phyloP scores from a whole-genome alignment of 2,329 filamentous ascomycete species.

The Sarocladium oryzae region DNA sequence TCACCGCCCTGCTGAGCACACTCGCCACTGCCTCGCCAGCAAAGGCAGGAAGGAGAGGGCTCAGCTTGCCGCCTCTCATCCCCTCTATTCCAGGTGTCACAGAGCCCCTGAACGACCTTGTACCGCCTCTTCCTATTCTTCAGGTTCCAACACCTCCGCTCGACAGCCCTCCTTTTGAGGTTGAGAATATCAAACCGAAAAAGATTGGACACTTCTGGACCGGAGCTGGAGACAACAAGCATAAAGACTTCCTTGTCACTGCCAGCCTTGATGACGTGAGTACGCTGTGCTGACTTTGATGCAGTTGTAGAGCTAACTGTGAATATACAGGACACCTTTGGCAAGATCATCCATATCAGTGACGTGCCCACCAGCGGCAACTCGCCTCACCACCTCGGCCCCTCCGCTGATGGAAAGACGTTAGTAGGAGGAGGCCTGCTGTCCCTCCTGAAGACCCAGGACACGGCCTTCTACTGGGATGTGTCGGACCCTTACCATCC shows the following conservation, averaged over 20 bases:
- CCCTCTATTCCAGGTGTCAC: conserved; percentile 54
- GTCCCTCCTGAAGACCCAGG: conserved; percentile 53
- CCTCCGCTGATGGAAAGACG: conserved; percentile 49
- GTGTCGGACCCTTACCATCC: conserved; percentile 51
- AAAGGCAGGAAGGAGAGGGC: conserved; percentile 15
- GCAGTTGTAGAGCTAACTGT: not conserved
- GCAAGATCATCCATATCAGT: conserved; percentile 49
- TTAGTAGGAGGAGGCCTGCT: conserved; percentile 51
- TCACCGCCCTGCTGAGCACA: conserved; percentile 15
- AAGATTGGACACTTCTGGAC: conserved; percentile 63
- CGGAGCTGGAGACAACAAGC: conserved; percentile 51
- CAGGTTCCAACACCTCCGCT: conserved; percentile 53
- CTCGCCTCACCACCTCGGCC: conserved; percentile 52
- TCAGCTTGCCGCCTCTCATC: conserved; percentile 48
- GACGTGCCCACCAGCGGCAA: conserved; percentile 55
- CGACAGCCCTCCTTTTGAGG: conserved; percentile 44
- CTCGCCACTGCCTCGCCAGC: conserved; percentile 15
- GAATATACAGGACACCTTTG: conserved; percentile 47
- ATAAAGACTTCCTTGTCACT: conserved; percentile 53
- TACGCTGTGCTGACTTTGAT: no score
- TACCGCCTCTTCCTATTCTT: conserved; percentile 50
- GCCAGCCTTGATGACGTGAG: conserved; percentile 51
- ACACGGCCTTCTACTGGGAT: conserved; percentile 58
- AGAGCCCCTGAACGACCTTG: conserved; percentile 42
- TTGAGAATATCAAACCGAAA: conserved; percentile 53